These are phyloP conservation scores for Cutaneotrichosporon spelunceum DNA, from an alignment of 1,284 basidiomycete genomes.

Conservation along the genomic window DNA sequence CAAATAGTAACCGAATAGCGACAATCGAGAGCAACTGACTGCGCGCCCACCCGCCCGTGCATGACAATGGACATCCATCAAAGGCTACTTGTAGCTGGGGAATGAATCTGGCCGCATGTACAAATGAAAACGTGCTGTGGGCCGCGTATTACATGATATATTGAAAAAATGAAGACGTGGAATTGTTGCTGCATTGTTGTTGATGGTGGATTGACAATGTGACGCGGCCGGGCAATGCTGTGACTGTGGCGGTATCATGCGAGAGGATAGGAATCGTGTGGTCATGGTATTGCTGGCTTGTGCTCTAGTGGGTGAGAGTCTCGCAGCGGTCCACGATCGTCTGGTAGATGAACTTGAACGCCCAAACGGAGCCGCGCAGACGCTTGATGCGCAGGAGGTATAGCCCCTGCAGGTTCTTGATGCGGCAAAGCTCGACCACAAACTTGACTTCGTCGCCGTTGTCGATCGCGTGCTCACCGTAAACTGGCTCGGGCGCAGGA, in stretches of 20 bases:
- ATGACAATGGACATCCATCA: constrained; percentile 7
- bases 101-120: constrained; percentile 7
- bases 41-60: too few relatives aligned
- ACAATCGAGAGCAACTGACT: too few relatives aligned
- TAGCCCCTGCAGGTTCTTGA: constrained; percentile 80
- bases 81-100: constrained; percentile 6
- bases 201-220: constrained; percentile 2
- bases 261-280: not conserved
- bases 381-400: constrained; percentile 85
- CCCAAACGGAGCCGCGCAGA: constrained; percentile 85
- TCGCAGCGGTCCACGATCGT: constrained; percentile 65
- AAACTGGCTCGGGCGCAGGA: constrained; percentile 59
- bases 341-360: constrained; percentile 92
- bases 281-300: not conserved
- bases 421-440: constrained; percentile 80
- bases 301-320: constrained; percentile 37
- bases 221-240: not conserved
- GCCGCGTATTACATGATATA: constrained; percentile 7
- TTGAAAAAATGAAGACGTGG: not conserved
- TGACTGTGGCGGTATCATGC: constrained; percentile 1
- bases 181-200: not conserved
- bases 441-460: constrained; percentile 90
- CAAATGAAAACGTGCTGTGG: not conserved
- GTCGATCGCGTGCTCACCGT: constrained; percentile 73
- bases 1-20: too few relatives aligned